Evolutionary conservation across 495 filamentous ascomycete species (phyloP), one percentile per base, ranked within the genome.

Genomic region (Haplographium delicatum): DNA sequence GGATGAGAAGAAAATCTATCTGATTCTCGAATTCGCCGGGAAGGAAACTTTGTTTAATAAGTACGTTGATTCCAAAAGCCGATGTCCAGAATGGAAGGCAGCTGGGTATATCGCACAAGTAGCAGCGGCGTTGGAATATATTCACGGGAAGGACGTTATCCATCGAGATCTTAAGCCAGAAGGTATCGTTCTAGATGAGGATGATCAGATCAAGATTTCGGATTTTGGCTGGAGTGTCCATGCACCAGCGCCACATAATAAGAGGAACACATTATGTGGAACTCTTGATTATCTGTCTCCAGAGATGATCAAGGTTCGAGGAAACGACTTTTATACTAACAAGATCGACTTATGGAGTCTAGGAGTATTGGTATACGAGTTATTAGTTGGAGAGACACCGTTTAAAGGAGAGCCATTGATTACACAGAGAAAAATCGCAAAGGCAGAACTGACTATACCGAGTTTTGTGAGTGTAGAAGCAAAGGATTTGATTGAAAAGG

Each of bases 171-270:
- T 97, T 71, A 97, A 97, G 72, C 93, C 91, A 7, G 93, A 97
- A 69, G 96, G 96, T 60, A 97, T 97, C 55, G 80, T 96, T n/a
- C 82, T 97, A 30, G 93, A 93, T 23, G 89, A 96, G 46, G 89
- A 96, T 63, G 91, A 89, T 38, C 91, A 96, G 71, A 91, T 97
- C 69, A 96, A 97, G 68, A 90, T 96, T 63, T 89, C 87, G 6
- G 91, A 97, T 66, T 96, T 96, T 62, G 91, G 91, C 34, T 97
- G 91, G 91, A 89, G 85, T 65, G 91, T 96, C 15, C 91, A 97
- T 65, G 90, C 93, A 22, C 91, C 91, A 3, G 96, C 91, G 60
- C 34, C 34, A 5, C 95, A 91, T 60, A 94, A 93, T 69, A 68
- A 90, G 41, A 80, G 91, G 31, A 83, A 88, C 53, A 97, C 91